These are phyloP conservation scores for Cyclocybe aegerita DNA, from an alignment of 768 basidiomycete genomes.

Conservation along the genomic window DNA sequence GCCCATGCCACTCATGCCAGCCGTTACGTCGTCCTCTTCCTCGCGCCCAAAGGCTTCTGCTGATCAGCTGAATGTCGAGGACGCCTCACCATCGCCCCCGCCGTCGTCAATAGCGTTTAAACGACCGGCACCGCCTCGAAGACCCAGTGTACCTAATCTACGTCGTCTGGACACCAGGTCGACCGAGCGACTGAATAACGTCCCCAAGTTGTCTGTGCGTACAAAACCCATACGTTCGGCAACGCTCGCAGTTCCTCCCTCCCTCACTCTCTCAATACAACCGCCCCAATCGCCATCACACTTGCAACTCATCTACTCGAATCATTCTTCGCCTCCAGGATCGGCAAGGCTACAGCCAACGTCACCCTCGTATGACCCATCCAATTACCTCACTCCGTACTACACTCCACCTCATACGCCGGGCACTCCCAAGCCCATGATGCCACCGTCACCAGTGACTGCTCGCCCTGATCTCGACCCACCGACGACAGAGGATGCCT, in stretches of 20 bases:
- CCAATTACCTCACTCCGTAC: conserved; percentile 48
- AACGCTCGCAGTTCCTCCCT: conserved; percentile 55
- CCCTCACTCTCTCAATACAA: conserved; percentile 31
- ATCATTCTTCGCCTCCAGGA: conserved; percentile 50
- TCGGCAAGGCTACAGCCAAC: conserved; percentile 43
- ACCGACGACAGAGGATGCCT: conserved; percentile 59
- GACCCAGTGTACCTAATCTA: conserved; percentile 65
- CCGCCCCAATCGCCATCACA: conserved; percentile 55
- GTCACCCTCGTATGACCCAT: conserved; percentile 32
- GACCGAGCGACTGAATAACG: conserved; percentile 45
- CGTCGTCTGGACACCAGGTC: conserved; percentile 62
- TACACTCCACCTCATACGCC: conserved; percentile 56
- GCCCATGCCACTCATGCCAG: conserved; percentile 59
- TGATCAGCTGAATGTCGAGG: conserved; percentile 21
- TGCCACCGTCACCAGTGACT: conserved; percentile 60
- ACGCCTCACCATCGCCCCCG: conserved; percentile 61
- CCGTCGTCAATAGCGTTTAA: conserved; percentile 62
- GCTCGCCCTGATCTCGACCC: conserved; percentile 63
- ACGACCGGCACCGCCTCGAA: conserved; percentile 48
- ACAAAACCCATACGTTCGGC: conserved; percentile 58
- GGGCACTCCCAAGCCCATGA: conserved; percentile 40
- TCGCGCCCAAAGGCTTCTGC: conserved; percentile 12
- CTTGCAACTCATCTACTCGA: conserved; percentile 59
- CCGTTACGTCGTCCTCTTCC: conserved; percentile 37
- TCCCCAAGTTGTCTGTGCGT: conserved; percentile 62